Conservation (phyloP, 768 basidiomycete genomes). For the Terana coerulea region DNA sequence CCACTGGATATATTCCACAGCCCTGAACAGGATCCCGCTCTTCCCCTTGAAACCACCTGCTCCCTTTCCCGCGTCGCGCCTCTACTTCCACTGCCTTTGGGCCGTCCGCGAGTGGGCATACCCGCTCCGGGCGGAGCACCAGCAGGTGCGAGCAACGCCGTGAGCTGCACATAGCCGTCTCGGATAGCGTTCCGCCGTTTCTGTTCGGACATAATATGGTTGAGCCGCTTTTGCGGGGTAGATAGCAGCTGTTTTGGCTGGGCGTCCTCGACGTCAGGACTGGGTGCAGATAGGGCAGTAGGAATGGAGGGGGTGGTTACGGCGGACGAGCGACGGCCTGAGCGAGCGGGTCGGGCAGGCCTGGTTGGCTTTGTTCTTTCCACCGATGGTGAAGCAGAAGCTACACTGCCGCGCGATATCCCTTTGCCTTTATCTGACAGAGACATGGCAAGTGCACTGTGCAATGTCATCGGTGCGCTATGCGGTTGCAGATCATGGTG, state of each 20-base stretch:
- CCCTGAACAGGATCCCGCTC: conserved; percentile 83
- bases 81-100: conserved; percentile 67
- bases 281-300: conserved; percentile 6
- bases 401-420: not conserved
- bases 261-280: conserved; percentile 13
- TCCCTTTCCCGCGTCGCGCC: conserved; percentile 39
- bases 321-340: conserved; percentile 23
- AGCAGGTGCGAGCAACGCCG: conserved; percentile 75
- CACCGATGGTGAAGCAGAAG: conserved; percentile 31
- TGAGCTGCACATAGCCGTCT: conserved; percentile 84
- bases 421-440: conserved; percentile 2
- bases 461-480: conserved; percentile 13
- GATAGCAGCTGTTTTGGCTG: conserved; percentile 64
- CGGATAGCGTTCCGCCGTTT: conserved; percentile 90
- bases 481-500: conserved; percentile 7
- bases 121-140: conserved; percentile 61
- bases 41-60: conserved; percentile 73
- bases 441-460: conserved; percentile 13
- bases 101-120: conserved; percentile 74
- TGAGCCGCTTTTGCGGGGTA: conserved; percentile 82
- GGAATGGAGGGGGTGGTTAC: conserved; percentile 19
- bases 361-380: conserved; percentile 39
- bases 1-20: conserved; percentile 82
- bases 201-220: conserved; percentile 95
- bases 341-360: conserved; percentile 34